Evolutionary conservation across 345 rosid species (phyloP), one percentile per base, ranked within the genome.

Genomic region (Pugionium dolabratum): DNA sequence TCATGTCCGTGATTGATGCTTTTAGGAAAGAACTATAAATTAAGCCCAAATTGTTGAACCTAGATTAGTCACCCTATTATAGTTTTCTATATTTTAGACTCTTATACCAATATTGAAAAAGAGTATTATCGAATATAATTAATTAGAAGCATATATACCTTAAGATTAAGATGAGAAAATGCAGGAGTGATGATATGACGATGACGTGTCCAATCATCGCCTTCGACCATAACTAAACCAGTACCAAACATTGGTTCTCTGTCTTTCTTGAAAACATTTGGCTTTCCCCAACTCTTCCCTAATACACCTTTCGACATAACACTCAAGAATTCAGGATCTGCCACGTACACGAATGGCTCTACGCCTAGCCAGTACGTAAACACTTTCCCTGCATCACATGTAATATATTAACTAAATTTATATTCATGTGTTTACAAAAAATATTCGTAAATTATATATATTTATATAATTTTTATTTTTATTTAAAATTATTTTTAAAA

Each of bases 251-350:
- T 90, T 30, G 99, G 96, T 42, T 84, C 78, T 63, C 97, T 83
- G 72, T 94, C 99, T 32, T 78, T 75, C 75, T 84, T 88, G 75
- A 90, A 85, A 18, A 94, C 91, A 37, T 54, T 55, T 37, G 97
- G 97, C 62, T 94, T 94, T 53, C 99, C 99, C 99, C 99, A 88
- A 18, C 82, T 86, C 81, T 88, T 94, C 7, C 97, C 99, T 86
- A 83, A 53, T 4, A 94, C 86, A 7, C 99, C 97, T 7, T 76
- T 55, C 7, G 95, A 79, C 87, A 94, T 80, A 42, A 56, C 78
- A 63, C 82, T 90, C 9, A 94, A 83, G 69, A 94, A 94, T 65
- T 84, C 95, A 0, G 97, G 93, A 8, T 94, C 96, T 18, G 97
- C 97, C 3, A 94, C 79, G 64, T 88, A 87, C 63, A 94, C 64